These are phyloP conservation scores for Vinca minor DNA, from an alignment of 257 asterid species.

Conservation along the genomic window DNA sequence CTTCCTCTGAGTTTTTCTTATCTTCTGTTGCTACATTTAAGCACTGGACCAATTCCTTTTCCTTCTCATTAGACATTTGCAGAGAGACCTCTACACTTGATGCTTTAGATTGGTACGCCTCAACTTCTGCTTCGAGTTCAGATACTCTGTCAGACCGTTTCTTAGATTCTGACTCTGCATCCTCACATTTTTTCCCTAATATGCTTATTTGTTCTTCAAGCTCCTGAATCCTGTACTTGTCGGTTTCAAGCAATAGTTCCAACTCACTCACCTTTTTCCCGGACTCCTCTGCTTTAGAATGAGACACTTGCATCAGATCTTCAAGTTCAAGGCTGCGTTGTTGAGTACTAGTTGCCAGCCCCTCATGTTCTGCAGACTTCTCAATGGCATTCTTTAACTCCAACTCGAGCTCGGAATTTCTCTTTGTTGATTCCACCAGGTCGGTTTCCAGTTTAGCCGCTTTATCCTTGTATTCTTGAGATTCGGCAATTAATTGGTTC, in stretches of 20 bases:
- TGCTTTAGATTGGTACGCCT: constrained; percentile 46
- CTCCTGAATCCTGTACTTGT: constrained; percentile 67
- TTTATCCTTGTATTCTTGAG: constrained; percentile 51
- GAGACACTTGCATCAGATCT: constrained; percentile 54
- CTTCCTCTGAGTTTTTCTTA: constrained; percentile 49
- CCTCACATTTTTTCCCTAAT: constrained; percentile 46
- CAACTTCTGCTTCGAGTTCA: constrained; percentile 62
- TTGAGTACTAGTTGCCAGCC: constrained; percentile 43
- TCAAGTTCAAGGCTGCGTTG: constrained; percentile 73
- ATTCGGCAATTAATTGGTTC: constrained; percentile 33
- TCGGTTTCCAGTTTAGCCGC: constrained; percentile 45
- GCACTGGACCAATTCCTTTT: constrained; percentile 41
- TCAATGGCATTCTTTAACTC: constrained; percentile 44
- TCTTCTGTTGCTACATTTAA: constrained; percentile 46
- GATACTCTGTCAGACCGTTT: constrained; percentile 37
- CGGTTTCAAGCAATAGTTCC: constrained; percentile 69
- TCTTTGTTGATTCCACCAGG: constrained; percentile 33
- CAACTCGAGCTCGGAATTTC: constrained; percentile 57
- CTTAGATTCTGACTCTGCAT: constrained; percentile 42
- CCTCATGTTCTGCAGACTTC: constrained; percentile 62
- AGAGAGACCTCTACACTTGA: constrained; percentile 59
- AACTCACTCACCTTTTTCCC: constrained; percentile 51
- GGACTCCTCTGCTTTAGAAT: constrained; percentile 56
- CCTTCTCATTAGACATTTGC: constrained; percentile 53
- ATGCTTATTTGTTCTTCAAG: constrained; percentile 64